Evolutionary conservation across 1,284 basidiomycete genomes (phyloP), one percentile per base, ranked within the genome.

Genomic region (Puccinia brachypodii): DNA sequence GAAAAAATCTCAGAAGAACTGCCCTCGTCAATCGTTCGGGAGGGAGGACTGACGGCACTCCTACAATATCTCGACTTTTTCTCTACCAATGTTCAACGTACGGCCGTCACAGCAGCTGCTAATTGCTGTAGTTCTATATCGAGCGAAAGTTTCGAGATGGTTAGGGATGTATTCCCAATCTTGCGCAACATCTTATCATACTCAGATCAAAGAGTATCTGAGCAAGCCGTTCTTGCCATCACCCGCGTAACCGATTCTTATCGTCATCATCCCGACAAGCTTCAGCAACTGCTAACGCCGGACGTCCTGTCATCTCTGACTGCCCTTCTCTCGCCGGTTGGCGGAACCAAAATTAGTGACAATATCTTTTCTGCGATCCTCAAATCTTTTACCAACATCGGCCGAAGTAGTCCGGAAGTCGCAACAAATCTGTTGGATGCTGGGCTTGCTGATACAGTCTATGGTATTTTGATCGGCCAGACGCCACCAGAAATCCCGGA

Each of bases 1-100:
- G 95, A 97, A 88, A 98, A 98, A 88, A 95, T 98, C 64, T 96
- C 95, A 0, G 94, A 95, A 86, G 96, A 97, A 87, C 94, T 95
- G 84, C 95, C 96, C 0, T 93, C 93, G 82, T 91, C 95, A 14
- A 96, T 98, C 84, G 94, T 97, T 25, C 92, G 94, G 74, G 95
- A 97, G 88, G 94, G 94, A 75, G 96, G 96, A 56, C 89, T 98
- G 25, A 91, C 92, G 31, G 95, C 95, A 25, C 88, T 98, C 44
- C 90, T 98, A 84, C 94, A 94, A 86, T 97, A 93, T 87, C 91
- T 98, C 83, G 95, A 97, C 86, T 98, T 98, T 88, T 97, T 98
- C 88, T 95, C 94, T 14, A 97, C 95, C 84, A 94, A 95, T 68
- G 95, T 97, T 9, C 96, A 98, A 86, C 91, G 96, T 77, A 97